Evolutionary conservation across 768 basidiomycete genomes (phyloP).

Genomic region (Suillus fuscotomentosus): DNA sequence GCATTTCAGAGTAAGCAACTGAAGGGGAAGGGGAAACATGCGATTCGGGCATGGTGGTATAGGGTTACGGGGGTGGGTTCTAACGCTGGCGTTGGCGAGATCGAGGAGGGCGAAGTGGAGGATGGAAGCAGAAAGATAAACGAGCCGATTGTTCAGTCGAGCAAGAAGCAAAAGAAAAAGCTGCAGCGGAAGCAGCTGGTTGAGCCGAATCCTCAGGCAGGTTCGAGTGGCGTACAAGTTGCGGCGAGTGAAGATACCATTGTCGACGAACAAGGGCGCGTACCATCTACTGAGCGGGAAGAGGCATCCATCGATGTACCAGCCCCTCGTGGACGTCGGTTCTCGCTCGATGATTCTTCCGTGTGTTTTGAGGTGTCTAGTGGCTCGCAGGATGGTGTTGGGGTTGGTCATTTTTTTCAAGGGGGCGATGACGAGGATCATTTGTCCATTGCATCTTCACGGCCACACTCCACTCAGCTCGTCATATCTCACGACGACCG

Average conservation of each 20-base stretch:
- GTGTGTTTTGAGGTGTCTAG: not conserved
- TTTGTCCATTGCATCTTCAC: slow-evolving; percentile 10
- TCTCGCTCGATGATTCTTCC: not conserved
- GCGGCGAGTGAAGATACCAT: not conserved
- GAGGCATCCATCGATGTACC: not conserved
- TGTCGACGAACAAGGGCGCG: not conserved
- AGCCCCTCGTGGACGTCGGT: not conserved
- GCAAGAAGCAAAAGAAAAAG: slow-evolving; percentile 7
- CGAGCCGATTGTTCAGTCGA: not conserved
- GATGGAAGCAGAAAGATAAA: slow-evolving; percentile 3
- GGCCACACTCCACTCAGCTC: slow-evolving; percentile 5
- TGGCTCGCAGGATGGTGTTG: not conserved
- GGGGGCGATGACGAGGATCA: slow-evolving; percentile 1
- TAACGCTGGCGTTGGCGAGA: slow-evolving; percentile 8
- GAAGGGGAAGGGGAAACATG: slow-evolving; percentile 35
- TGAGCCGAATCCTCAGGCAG: not conserved
- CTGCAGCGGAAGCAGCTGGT: not conserved
- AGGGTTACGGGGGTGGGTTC: slow-evolving; percentile 5
- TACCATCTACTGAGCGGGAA: not conserved
- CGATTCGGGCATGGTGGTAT: slow-evolving; percentile 18
- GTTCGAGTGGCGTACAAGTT: not conserved
- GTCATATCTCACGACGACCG: not conserved
- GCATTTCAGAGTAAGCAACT: slow-evolving; percentile 43
- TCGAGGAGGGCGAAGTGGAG: slow-evolving; percentile 15
- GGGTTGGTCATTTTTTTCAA: not conserved